Conservation (phyloP, 2,329 filamentous ascomycete species). For the Aspergillus neotritici region DNA sequence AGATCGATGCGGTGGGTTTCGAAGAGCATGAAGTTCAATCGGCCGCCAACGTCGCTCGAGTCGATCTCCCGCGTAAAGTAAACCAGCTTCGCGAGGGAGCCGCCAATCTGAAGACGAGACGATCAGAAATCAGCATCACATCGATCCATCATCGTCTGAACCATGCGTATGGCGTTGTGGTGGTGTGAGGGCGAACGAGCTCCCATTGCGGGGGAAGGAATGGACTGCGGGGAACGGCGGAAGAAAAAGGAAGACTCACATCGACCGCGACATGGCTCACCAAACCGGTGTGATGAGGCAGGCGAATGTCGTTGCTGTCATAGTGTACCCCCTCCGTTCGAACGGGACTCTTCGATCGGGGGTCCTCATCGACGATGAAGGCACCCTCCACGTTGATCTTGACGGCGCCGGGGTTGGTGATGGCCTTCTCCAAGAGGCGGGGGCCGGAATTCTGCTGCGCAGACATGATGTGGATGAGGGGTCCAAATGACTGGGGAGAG, state of each 20-base stretch:
- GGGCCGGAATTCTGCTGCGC: slow-evolving; percentile 20
- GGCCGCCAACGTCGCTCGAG: slow-evolving; percentile 73
- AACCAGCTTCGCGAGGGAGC: slow-evolving; percentile 90
- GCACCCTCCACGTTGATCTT: slow-evolving; percentile 96
- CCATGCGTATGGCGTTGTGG: not conserved
- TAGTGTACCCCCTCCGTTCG: slow-evolving; percentile 56
- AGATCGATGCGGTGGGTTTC: slow-evolving; percentile 93
- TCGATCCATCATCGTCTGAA: not conserved
- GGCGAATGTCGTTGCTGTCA: slow-evolving; percentile 87
- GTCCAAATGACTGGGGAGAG: slow-evolving; percentile 8
- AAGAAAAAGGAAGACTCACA: slow-evolving; percentile 47
- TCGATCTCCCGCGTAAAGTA: slow-evolving; percentile 90
- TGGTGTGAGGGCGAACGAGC: slow-evolving; percentile 4
- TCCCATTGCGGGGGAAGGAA: slow-evolving; percentile 26
- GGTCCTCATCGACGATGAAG: slow-evolving; percentile 86
- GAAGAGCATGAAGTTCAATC: slow-evolving; percentile 91
- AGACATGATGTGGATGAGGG: slow-evolving; percentile 25
- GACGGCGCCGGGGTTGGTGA: slow-evolving; percentile 61
- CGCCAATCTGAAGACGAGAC: slow-evolving; percentile 68
- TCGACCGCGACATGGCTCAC: slow-evolving; percentile 97
- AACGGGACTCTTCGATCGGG: slow-evolving; percentile 44
- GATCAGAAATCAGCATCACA: slow-evolving; percentile 3
- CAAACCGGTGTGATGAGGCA: slow-evolving; percentile 89
- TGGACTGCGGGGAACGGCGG: slow-evolving; percentile 26
- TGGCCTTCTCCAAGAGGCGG: slow-evolving; percentile 40